phyloP scores from a whole-genome alignment of 257 asterid species.

The Solanum microdontum region DNA sequence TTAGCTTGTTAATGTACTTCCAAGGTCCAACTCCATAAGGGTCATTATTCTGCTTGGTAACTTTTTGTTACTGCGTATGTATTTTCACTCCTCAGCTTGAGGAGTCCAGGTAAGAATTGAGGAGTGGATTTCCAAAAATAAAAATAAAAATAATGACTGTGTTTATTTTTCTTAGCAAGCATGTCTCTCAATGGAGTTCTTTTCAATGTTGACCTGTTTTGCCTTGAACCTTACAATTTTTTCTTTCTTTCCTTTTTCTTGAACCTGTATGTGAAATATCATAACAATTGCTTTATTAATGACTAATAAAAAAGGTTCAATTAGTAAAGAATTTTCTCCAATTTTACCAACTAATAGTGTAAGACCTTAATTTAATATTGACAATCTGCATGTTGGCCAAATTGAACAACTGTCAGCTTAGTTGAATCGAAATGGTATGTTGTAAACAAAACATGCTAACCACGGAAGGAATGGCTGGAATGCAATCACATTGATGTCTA shows the following conservation, averaged over 20 bases:
- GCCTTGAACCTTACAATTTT: background rate
- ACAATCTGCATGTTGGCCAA: background rate
- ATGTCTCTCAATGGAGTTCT: background rate
- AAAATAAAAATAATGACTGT: background rate
- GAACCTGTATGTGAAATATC: background rate
- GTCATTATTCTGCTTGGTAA: background rate
- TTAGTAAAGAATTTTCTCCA: background rate
- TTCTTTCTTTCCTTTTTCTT: background rate
- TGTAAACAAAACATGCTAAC: background rate
- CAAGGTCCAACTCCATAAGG: background rate
- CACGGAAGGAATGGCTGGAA: background rate
- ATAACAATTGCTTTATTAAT: background rate
- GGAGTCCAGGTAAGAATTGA: background rate
- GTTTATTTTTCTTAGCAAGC: background rate
- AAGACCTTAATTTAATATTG: background rate
- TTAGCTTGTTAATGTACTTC: background rate
- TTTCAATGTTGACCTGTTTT: background rate
- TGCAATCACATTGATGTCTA: background rate
- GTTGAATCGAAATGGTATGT: background rate
- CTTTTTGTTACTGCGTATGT: background rate
- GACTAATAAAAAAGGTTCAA: background rate
- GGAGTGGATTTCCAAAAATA: background rate
- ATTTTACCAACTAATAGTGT: background rate
- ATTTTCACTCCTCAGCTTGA: background rate
- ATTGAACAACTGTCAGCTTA: background rate